These are phyloP conservation scores for Clavispora carvajalis DNA, from an alignment of 805 yeast genomes.

Conservation along the genomic window DNA sequence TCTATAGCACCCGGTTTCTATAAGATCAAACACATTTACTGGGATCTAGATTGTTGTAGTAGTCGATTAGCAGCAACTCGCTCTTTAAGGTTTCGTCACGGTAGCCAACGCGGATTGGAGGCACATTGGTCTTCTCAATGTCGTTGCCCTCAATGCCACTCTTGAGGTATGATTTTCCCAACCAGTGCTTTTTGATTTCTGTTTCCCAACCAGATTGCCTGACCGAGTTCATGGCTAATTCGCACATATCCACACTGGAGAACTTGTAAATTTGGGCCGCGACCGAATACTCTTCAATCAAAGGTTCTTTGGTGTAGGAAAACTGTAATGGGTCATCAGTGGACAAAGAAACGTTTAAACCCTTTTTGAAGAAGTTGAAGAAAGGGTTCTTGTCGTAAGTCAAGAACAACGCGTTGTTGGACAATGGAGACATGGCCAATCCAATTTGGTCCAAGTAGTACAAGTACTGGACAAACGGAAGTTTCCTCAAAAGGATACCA, in stretches of 20 bases:
- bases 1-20: too few species aligned
- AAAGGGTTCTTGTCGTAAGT: conserved; percentile 98
- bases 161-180: conserved; percentile 58
- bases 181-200: conserved; percentile 84
- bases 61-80: conserved; percentile 63
- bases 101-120: conserved; percentile 78
- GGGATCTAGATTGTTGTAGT: conserved; percentile 38
- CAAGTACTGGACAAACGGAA: conserved; percentile 91
- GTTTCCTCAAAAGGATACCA: conserved; percentile 87
- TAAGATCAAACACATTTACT: conserved; percentile 3
- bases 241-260: conserved; percentile 96
- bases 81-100: conserved; percentile 75
- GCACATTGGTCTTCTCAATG: conserved; percentile 92
- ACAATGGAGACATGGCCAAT: conserved; percentile 96
- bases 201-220: conserved; percentile 92
- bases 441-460: conserved; percentile 94
- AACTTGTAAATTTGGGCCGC: conserved; percentile 97
- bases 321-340: conserved; percentile 98
- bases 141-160: conserved; percentile 79
- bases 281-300: conserved; percentile 95
- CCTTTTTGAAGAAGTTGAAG: conserved; percentile 83
- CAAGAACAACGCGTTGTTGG: conserved; percentile 91
- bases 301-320: conserved; percentile 93
- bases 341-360: conserved; percentile 88
- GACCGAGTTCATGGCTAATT: conserved; percentile 89